Evolutionary conservation across 2,329 filamentous ascomycete genomes (phyloP).

Genomic region (Arthrobotrys conoides): DNA sequence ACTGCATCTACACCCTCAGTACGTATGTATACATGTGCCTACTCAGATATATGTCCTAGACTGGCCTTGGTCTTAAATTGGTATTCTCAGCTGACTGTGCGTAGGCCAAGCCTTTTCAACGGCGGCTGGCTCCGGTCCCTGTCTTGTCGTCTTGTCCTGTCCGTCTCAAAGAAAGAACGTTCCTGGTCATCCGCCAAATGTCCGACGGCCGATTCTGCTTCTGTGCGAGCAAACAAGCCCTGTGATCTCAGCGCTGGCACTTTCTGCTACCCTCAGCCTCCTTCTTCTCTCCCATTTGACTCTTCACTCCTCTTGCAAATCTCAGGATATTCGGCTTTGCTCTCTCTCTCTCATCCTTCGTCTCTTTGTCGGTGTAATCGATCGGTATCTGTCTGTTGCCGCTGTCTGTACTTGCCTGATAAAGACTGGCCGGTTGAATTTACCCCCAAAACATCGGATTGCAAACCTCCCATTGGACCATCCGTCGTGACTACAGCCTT

Average conservation of each 20-base stretch:
- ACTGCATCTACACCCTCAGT: background rate
- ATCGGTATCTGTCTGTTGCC: constrained; percentile 11
- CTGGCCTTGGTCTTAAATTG: background rate
- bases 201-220: constrained; percentile 41
- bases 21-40: background rate
- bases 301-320: background rate
- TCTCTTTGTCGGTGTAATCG: background rate
- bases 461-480: constrained; percentile 11
- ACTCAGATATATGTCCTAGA: too few relatives aligned
- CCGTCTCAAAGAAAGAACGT: too few relatives aligned
- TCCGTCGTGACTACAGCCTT: constrained; percentile 12
- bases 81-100: constrained; percentile 21
- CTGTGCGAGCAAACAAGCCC: constrained; percentile 24
- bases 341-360: constrained; percentile 17
- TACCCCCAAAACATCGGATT: constrained; percentile 27
- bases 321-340: background rate
- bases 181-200: constrained; percentile 53
- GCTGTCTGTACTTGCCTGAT: constrained; percentile 37
- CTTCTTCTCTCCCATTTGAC: constrained; percentile 12
- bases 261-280: constrained; percentile 8
- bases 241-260: constrained; percentile 41
- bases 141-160: background rate
- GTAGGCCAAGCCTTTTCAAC: constrained; percentile 25
- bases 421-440: constrained; percentile 9
- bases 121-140: constrained; percentile 35